phyloP scores from a whole-genome alignment of 345 rosid genomes.

The Lepidium sativum region DNA sequence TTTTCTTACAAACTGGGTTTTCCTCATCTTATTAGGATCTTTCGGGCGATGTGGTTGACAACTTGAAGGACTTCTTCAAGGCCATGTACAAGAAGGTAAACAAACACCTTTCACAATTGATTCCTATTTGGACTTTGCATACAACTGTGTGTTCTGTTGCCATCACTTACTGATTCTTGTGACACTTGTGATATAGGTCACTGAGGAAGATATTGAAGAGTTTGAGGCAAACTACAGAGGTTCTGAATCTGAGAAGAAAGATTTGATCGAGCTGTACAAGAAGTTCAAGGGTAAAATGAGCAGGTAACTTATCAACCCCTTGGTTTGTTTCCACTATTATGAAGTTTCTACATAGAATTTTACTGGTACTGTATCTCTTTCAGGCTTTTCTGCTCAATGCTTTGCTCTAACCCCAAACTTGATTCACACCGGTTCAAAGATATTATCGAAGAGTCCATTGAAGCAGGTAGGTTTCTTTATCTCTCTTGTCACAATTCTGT shows the following conservation, averaged over 20 bases:
- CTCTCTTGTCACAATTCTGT: neutral
- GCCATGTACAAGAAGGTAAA: constrained; percentile 76
- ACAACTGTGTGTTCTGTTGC: neutral
- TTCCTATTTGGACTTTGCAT: neutral
- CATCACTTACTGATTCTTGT: neutral
- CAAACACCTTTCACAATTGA: too few relatives aligned
- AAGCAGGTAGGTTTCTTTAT: constrained; percentile 40
- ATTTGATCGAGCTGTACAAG: constrained; percentile 61
- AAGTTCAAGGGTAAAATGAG: constrained; percentile 70
- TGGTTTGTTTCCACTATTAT: neutral
- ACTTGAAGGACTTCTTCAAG: constrained; percentile 64
- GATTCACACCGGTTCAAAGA: constrained; percentile 87
- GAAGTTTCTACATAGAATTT: neutral
- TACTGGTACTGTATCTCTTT: neutral
- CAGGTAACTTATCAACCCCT: constrained; percentile 35
- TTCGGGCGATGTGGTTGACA: constrained; percentile 65
- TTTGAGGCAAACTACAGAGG: constrained; percentile 88
- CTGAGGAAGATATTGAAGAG: constrained; percentile 81
- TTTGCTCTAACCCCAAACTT: constrained; percentile 78
- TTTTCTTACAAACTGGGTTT: neutral
- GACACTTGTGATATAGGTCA: constrained; percentile 36
- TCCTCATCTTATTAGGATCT: constrained; percentile 52
- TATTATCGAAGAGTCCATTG: constrained; percentile 61
- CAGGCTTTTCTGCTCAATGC: constrained; percentile 94
- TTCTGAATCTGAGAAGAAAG: constrained; percentile 84